These are phyloP conservation scores for Hysterium pulicare DNA, from an alignment of 2,329 filamentous ascomycete species.

Conservation along the genomic window DNA sequence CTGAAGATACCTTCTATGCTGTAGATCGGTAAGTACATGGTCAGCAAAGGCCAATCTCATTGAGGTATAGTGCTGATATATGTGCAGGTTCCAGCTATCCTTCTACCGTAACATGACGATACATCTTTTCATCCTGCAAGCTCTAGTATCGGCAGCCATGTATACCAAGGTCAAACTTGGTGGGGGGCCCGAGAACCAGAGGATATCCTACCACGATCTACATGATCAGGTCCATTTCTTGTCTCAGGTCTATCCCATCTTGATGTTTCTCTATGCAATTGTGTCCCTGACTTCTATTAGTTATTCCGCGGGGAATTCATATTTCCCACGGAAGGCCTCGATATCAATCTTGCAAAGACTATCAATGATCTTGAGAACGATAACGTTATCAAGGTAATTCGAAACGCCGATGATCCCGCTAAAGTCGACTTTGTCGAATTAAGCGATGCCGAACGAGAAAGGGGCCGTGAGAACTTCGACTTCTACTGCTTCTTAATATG, in stretches of 20 bases:
- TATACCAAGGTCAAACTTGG: slow-evolving; percentile 89
- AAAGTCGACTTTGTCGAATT: slow-evolving; percentile 68
- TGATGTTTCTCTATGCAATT: not conserved
- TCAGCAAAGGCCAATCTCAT: not conserved
- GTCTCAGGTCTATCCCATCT: slow-evolving; percentile 54
- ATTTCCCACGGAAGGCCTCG: slow-evolving; percentile 82
- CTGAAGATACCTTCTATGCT: slow-evolving; percentile 90
- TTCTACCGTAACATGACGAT: slow-evolving; percentile 99
- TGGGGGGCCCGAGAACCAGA: slow-evolving; percentile 76
- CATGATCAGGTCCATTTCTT: slow-evolving; percentile 81
- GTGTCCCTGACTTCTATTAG: slow-evolving; percentile 34
- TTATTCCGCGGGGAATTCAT: slow-evolving; percentile 97
- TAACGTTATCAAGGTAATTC: slow-evolving; percentile 67
- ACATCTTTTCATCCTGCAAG: slow-evolving; percentile 92
- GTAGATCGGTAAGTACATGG: slow-evolving; percentile 65
- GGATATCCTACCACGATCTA: slow-evolving; percentile 71
- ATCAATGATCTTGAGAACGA: slow-evolving; percentile 74
- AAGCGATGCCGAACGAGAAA: slow-evolving; percentile 68
- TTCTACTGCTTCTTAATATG: slow-evolving; percentile 99
- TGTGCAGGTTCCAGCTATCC: slow-evolving; percentile 74
- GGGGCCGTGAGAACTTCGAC: slow-evolving; percentile 90
- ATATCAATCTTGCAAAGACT: slow-evolving; percentile 76
- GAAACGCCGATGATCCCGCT: slow-evolving; percentile 26
- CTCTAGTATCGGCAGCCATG: slow-evolving; percentile 83
- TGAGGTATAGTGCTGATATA: not conserved